These are phyloP conservation scores for Mimosa pudica DNA, from an alignment of 306 rosid genomes.

Conservation along the genomic window DNA sequence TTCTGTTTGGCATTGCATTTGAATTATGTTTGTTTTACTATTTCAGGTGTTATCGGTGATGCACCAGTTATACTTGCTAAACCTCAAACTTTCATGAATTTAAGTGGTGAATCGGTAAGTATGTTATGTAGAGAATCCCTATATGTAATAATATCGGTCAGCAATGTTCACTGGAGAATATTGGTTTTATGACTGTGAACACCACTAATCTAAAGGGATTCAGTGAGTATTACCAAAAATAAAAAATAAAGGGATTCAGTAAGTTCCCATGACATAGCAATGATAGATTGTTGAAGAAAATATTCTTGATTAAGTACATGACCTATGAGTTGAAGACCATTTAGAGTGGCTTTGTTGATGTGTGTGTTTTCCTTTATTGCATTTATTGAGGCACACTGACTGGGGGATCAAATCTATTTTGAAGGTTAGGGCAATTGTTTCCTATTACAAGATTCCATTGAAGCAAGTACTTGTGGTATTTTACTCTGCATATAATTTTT, in stretches of 20 bases:
- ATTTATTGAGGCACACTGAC: slow-evolving; percentile 37
- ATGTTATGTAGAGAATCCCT: slow-evolving; percentile 39
- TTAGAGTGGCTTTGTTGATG: slow-evolving; percentile 10
- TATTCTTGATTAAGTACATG: slow-evolving; percentile 1
- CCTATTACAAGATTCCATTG: slow-evolving; percentile 87
- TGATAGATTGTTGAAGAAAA: background rate
- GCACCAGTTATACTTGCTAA: slow-evolving; percentile 83
- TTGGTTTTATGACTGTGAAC: background rate
- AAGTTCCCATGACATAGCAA: background rate
- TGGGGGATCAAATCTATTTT: slow-evolving; percentile 40
- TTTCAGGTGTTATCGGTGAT: slow-evolving; percentile 78
- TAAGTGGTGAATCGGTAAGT: slow-evolving; percentile 98
- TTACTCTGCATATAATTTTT: slow-evolving; percentile 18
- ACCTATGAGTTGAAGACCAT: background rate
- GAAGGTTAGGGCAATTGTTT: slow-evolving; percentile 88
- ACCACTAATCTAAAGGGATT: background rate
- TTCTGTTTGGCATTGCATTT: slow-evolving; percentile 6
- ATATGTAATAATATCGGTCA: slow-evolving; percentile 20
- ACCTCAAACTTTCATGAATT: slow-evolving; percentile 94
- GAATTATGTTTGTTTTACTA: slow-evolving; percentile 19
- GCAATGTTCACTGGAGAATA: slow-evolving; percentile 9
- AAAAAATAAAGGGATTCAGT: background rate
- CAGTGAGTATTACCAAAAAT: too few species aligned
- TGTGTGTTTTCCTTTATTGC: slow-evolving; percentile 1
- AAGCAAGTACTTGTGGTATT: slow-evolving; percentile 93